phyloP scores from a whole-genome alignment of 768 basidiomycete species.

The Tubosaeta brunneosetosa region DNA sequence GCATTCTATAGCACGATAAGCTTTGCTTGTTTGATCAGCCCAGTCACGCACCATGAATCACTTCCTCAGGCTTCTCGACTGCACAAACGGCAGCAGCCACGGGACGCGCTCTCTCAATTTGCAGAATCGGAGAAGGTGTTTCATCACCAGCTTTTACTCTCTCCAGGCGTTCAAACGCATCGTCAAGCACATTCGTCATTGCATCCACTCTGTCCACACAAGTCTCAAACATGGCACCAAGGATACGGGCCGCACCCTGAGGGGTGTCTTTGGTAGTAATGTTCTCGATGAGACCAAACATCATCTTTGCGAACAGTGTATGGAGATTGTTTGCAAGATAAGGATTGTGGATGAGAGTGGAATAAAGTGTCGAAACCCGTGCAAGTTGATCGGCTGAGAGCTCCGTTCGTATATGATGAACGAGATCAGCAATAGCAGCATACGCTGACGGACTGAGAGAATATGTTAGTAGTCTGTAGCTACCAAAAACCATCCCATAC shows the following conservation, averaged over 20 bases:
- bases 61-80: slow-evolving; percentile 76
- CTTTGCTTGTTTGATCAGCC: neutral
- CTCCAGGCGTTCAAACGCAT: slow-evolving; percentile 46
- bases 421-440: slow-evolving; percentile 85
- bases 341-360: slow-evolving; percentile 85
- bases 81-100: slow-evolving; percentile 74
- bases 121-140: slow-evolving; percentile 47
- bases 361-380: slow-evolving; percentile 78
- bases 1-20: slow-evolving; percentile 52
- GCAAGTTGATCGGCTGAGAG: slow-evolving; percentile 72
- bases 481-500: slow-evolving; percentile 34
- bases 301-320: slow-evolving; percentile 87
- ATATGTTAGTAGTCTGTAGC: slow-evolving; percentile 1
- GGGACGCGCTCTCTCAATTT: slow-evolving; percentile 84
- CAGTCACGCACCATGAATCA: slow-evolving; percentile 61
- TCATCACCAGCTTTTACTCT: slow-evolving; percentile 37
- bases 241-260: slow-evolving; percentile 61
- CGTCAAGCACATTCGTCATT: slow-evolving; percentile 56
- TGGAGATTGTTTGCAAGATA: slow-evolving; percentile 77
- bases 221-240: slow-evolving; percentile 74
- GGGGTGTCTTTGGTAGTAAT: slow-evolving; percentile 72
- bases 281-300: slow-evolving; percentile 83
- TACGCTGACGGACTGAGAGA: slow-evolving; percentile 66
- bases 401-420: slow-evolving; percentile 86
- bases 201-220: slow-evolving; percentile 83